Conservation (phyloP, 2,329 filamentous ascomycete species). For the Fusarium sp. region DNA sequence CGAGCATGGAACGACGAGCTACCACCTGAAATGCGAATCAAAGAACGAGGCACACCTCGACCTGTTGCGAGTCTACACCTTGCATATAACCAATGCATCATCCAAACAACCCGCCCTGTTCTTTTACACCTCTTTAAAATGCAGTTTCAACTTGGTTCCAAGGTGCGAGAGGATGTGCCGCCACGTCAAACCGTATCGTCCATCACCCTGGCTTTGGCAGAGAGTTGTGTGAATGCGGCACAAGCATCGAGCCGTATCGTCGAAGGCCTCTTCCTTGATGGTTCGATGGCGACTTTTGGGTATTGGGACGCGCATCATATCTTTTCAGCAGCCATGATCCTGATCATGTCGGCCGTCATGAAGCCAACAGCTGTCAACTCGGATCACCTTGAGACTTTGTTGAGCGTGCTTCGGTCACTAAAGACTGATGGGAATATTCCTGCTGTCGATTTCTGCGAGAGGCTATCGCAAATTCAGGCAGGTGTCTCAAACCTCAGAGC, state of each 20-base stretch:
- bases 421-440: constrained; percentile 48
- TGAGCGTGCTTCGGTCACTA: constrained; percentile 47
- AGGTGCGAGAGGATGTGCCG: constrained; percentile 7
- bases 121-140: constrained; percentile 48
- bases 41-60: constrained; percentile 41
- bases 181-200: constrained; percentile 43
- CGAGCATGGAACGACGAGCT: constrained; percentile 46
- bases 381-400: constrained; percentile 44
- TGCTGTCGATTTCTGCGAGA: constrained; percentile 46
- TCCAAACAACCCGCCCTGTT: constrained; percentile 49
- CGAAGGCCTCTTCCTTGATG: constrained; percentile 40
- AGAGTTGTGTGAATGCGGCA: constrained; percentile 49
- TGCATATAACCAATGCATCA: constrained; percentile 51
- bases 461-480: constrained; percentile 42
- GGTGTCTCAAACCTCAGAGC: constrained; percentile 31
- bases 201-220: constrained; percentile 48
- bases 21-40: constrained; percentile 39
- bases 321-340: constrained; percentile 47
- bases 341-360: constrained; percentile 49
- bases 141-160: constrained; percentile 41
- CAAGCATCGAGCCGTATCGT: constrained; percentile 46
- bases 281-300: constrained; percentile 44
- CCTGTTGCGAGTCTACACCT: constrained; percentile 46
- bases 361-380: constrained; percentile 43
- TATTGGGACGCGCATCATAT: constrained; percentile 51